phyloP scores from a whole-genome alignment of 345 rosid species.

The Eucalyptus tenuipes region DNA sequence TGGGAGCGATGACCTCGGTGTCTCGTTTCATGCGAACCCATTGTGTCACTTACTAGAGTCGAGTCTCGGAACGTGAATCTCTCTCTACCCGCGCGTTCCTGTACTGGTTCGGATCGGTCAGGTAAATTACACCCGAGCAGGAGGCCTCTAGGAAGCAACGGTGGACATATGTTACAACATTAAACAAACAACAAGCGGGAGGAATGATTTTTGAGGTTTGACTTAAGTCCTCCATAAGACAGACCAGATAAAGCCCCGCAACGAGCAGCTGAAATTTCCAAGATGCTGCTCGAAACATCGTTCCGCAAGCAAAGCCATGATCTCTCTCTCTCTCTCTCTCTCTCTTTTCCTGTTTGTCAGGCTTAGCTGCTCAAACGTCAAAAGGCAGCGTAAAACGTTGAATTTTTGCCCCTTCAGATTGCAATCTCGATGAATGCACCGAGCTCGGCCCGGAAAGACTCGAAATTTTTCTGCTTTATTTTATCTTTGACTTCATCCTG shows the following conservation, averaged over 20 bases:
- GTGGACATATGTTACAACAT: background rate
- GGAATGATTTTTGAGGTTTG: background rate
- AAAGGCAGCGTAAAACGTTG: background rate
- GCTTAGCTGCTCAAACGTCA: background rate
- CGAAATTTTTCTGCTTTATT: background rate
- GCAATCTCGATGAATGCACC: background rate
- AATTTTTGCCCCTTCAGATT: background rate
- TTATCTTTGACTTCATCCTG: background rate
- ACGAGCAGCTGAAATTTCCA: background rate
- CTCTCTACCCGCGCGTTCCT: background rate
- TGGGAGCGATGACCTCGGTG: background rate
- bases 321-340: no score
- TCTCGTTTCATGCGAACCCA: background rate
- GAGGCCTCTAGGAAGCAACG: background rate
- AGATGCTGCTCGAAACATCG: background rate
- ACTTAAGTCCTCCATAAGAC: background rate
- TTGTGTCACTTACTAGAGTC: background rate
- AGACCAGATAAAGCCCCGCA: background rate
- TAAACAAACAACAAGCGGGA: background rate
- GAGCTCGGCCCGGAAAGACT: background rate
- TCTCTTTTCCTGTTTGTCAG: background rate
- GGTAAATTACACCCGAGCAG: background rate
- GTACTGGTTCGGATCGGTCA: background rate
- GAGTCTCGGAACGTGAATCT: background rate
- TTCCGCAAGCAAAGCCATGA: background rate